phyloP scores from a whole-genome alignment of 331 rosid species.

The Quercus tomentella region DNA sequence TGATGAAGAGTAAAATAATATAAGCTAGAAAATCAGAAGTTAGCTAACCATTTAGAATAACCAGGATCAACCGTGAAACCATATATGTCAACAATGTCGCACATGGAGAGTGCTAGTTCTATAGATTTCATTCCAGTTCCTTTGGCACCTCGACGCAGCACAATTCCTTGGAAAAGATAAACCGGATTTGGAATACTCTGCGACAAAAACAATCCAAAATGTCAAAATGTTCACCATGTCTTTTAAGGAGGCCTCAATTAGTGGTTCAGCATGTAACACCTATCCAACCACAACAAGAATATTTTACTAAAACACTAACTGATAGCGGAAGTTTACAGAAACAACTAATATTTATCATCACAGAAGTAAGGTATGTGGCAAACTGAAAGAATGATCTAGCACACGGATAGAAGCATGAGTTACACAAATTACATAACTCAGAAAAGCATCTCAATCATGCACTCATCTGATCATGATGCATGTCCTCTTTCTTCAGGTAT shows the following conservation, averaged over 20 bases:
- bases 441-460: not conserved
- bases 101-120: slow-evolving; percentile 94
- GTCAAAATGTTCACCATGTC: slow-evolving; percentile 1
- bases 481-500: not conserved
- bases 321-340: not conserved
- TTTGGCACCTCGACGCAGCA: slow-evolving; percentile 97
- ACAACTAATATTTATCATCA: not conserved
- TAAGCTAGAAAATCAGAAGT: slow-evolving; percentile 2
- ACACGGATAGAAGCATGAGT: not conserved
- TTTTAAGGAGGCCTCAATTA: slow-evolving; percentile 1
- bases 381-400: not conserved
- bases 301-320: not conserved
- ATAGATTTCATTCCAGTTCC: slow-evolving; percentile 99
- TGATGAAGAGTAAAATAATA: not conserved
- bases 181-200: slow-evolving; percentile 94
- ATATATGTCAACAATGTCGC: slow-evolving; percentile 87
- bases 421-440: not conserved
- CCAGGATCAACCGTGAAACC: slow-evolving; percentile 99
- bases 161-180: slow-evolving; percentile 98
- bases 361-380: not conserved
- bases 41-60: slow-evolving; percentile 82
- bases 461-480: not conserved
- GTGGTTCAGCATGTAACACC: not conserved
- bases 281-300: not conserved
- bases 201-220: slow-evolving; percentile 25